phyloP scores from a whole-genome alignment of 805 yeast genomes.

The Yarrowia sp. region DNA sequence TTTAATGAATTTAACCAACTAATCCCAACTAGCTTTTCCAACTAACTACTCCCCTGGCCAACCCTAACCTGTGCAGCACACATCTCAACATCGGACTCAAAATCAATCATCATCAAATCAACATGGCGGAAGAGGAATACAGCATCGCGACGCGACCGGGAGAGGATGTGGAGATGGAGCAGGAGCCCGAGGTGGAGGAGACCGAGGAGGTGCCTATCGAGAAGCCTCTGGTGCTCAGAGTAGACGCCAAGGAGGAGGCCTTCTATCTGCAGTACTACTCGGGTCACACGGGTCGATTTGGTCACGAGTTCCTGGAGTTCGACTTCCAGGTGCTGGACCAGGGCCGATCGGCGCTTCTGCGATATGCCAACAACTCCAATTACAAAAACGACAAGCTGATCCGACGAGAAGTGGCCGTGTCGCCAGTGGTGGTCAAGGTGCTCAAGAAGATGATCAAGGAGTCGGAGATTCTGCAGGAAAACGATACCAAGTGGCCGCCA shows the following conservation, averaged over 20 bases:
- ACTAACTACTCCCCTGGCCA: background rate
- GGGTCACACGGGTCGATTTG: slow-evolving; percentile 46
- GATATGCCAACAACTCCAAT: slow-evolving; percentile 49
- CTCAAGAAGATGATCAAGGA: slow-evolving; percentile 41
- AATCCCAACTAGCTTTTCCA: too few relatives aligned
- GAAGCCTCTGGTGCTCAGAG: slow-evolving; percentile 10
- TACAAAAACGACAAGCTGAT: slow-evolving; percentile 46
- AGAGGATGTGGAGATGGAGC: slow-evolving; percentile 12
- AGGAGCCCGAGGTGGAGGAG: background rate
- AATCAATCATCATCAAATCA: background rate
- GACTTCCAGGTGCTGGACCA: slow-evolving; percentile 38
- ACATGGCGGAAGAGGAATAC: slow-evolving; percentile 16
- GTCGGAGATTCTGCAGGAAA: slow-evolving; percentile 45
- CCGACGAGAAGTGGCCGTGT: slow-evolving; percentile 43
- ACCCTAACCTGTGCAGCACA: background rate
- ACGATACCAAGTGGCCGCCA: slow-evolving; percentile 45
- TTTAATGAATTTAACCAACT: too few relatives aligned
- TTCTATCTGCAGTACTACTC: slow-evolving; percentile 47
- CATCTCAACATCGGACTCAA: background rate
- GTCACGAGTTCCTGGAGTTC: slow-evolving; percentile 49
- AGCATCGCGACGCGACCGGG: slow-evolving; percentile 7
- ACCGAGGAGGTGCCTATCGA: background rate
- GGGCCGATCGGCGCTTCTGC: slow-evolving; percentile 38
- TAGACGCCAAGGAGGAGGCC: slow-evolving; percentile 32
- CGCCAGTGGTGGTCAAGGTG: slow-evolving; percentile 41